These are phyloP conservation scores for Trichoderma sp. DNA, from an alignment of 2,329 filamentous ascomycete species.

Conservation along the genomic window DNA sequence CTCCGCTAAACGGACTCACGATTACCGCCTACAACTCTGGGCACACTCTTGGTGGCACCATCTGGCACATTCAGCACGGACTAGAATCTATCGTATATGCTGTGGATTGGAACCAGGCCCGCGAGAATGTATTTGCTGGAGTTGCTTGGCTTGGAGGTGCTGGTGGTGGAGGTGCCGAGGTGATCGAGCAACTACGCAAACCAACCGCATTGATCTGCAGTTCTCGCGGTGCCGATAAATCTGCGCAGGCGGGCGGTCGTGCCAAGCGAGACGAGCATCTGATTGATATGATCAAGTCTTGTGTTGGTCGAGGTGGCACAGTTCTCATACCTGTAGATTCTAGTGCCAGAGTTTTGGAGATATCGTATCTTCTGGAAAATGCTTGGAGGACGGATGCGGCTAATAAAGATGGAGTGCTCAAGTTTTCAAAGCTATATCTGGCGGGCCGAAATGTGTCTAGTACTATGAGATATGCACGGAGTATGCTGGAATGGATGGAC, in stretches of 20 bases:
- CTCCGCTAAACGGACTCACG: conserved; percentile 85
- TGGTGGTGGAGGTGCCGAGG: conserved; percentile 79
- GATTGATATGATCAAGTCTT: conserved; percentile 77
- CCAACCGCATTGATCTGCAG: conserved; percentile 94
- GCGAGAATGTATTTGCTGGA: conserved; percentile 91
- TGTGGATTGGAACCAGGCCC: conserved; percentile 97
- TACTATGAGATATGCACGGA: conserved; percentile 87
- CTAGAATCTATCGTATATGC: conserved; percentile 97
- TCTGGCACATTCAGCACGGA: conserved; percentile 98
- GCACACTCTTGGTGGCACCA: conserved; percentile 92
- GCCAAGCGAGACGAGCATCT: conserved; percentile 85
- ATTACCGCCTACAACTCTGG: conserved; percentile 97
- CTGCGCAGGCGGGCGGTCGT: conserved; percentile 71
- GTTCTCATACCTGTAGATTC: conserved; percentile 94
- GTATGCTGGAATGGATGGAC: conserved; percentile 99
- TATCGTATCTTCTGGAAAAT: conserved; percentile 90
- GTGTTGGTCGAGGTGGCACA: conserved; percentile 80
- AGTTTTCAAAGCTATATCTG: conserved; percentile 70
- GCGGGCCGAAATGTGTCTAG: conserved; percentile 85
- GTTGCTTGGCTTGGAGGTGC: conserved; percentile 90
- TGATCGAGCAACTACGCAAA: conserved; percentile 90
- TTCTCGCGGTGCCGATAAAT: conserved; percentile 75
- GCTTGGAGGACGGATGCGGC: conserved; percentile 75
- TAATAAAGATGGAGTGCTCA: conserved; percentile 56
- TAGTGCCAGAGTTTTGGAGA: conserved; percentile 88